Evolutionary conservation across 257 asterid genomes (phyloP).

Genomic region (Jaltomata sinuosa): DNA sequence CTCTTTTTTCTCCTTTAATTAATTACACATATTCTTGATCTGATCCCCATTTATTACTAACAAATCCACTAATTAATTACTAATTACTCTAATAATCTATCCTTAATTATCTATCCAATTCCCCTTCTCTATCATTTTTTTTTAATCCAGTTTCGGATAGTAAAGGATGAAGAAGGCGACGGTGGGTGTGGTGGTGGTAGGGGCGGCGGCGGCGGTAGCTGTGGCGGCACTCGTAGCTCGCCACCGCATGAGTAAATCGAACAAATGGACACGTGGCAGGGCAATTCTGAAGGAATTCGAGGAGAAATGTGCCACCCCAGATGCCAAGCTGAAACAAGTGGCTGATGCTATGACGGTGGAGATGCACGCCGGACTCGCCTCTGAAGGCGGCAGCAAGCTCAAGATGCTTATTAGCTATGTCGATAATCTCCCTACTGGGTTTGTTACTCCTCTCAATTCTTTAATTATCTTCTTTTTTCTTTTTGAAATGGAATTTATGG

Average conservation of each 20-base stretch:
- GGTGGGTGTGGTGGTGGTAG: slow-evolving; percentile 68
- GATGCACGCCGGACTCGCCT: slow-evolving; percentile 83
- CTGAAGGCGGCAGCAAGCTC: slow-evolving; percentile 84
- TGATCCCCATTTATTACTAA: not conserved
- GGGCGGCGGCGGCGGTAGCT: slow-evolving; percentile 57
- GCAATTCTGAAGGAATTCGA: slow-evolving; percentile 56
- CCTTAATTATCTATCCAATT: not conserved
- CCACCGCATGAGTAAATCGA: slow-evolving; percentile 54
- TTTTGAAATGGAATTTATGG: not conserved
- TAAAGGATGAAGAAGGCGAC: slow-evolving; percentile 45
- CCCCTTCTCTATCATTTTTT: not conserved
- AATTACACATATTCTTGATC: not conserved
- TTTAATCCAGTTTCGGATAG: not conserved
- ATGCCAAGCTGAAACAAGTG: slow-evolving; percentile 44
- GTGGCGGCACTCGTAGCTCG: slow-evolving; percentile 57
- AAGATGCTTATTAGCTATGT: slow-evolving; percentile 83
- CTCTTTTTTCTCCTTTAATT: not conserved
- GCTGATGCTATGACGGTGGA: slow-evolving; percentile 83
- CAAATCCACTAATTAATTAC: not conserved
- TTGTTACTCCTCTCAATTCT: not conserved
- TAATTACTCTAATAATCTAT: not conserved
- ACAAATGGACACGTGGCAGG: slow-evolving; percentile 52
- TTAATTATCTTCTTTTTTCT: no score
- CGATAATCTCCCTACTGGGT: slow-evolving; percentile 81
- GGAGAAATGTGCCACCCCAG: slow-evolving; percentile 73